phyloP scores from a whole-genome alignment of 768 basidiomycete species.

The Xerocomus potaroensis region DNA sequence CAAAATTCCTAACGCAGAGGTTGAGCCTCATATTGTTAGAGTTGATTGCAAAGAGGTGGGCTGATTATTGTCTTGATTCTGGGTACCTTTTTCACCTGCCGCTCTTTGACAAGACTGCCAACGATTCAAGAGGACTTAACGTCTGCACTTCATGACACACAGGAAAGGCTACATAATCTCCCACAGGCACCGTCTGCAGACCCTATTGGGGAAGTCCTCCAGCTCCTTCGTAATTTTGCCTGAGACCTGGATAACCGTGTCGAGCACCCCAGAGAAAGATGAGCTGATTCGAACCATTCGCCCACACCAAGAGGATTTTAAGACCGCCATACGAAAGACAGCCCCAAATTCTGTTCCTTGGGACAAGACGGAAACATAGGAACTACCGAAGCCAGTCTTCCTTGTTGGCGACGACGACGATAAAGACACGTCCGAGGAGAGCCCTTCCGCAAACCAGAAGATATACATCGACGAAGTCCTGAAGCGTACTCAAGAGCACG shows the following conservation, averaged over 20 bases:
- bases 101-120: too few relatives aligned
- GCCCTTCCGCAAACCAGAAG: not conserved
- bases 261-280: conserved; percentile 45
- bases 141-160: conserved; percentile 38
- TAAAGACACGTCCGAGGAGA: conserved; percentile 3
- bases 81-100: too few relatives aligned
- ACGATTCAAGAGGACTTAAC: conserved; percentile 57
- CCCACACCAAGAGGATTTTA: conserved; percentile 46
- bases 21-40: conserved; percentile 60
- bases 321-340: conserved; percentile 43
- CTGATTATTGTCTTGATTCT: too few relatives aligned
- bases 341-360: conserved; percentile 59
- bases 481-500: conserved; percentile 43
- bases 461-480: conserved; percentile 56
- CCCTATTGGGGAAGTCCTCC: conserved; percentile 51
- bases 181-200: conserved; percentile 54
- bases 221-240: conserved; percentile 44
- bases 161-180: conserved; percentile 28
- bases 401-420: conserved; percentile 40
- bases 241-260: conserved; percentile 42
- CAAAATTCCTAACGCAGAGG: conserved; percentile 49
- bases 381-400: conserved; percentile 24
- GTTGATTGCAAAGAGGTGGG: conserved; percentile 56
- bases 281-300: conserved; percentile 57
- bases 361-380: conserved; percentile 13